These are phyloP conservation scores for Colletotrichum sp. DNA, from an alignment of 2,329 filamentous ascomycete species.

Conservation along the genomic window DNA sequence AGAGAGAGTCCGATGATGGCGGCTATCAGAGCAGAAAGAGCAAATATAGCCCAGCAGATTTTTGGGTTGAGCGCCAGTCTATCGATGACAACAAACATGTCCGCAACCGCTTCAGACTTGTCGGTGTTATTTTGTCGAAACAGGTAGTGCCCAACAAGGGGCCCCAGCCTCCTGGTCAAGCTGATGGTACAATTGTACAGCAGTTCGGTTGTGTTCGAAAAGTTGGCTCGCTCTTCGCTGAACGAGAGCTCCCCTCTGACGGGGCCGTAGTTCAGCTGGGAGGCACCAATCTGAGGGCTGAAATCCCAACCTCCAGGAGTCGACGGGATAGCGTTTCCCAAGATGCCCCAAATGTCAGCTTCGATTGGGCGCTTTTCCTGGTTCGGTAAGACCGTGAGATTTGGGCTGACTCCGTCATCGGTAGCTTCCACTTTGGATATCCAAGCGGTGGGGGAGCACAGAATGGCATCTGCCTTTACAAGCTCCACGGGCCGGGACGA, in stretches of 20 bases:
- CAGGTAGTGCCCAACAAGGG: neutral
- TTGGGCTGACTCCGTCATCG: neutral
- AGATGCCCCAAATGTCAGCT: neutral
- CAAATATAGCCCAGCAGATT: neutral
- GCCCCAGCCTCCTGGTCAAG: neutral
- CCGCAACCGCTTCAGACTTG: neutral
- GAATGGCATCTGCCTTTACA: neutral
- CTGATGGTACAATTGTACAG: neutral
- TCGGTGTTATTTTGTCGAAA: neutral
- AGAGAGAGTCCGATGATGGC: neutral
- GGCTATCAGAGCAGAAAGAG: neutral
- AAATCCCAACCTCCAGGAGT: neutral
- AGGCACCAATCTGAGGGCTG: neutral
- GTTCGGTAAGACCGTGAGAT: neutral
- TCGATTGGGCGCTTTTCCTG: neutral
- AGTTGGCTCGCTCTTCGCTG: neutral
- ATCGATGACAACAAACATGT: neutral
- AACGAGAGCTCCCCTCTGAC: neutral
- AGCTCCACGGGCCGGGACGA: neutral
- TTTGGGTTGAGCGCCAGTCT: neutral
- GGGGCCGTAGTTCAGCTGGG: neutral
- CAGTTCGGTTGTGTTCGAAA: neutral
- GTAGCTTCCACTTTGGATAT: neutral
- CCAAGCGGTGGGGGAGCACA: conserved; percentile 2
- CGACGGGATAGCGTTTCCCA: neutral